phyloP scores from a whole-genome alignment of 805 yeast genomes.

The Lipomyces yamadae region DNA sequence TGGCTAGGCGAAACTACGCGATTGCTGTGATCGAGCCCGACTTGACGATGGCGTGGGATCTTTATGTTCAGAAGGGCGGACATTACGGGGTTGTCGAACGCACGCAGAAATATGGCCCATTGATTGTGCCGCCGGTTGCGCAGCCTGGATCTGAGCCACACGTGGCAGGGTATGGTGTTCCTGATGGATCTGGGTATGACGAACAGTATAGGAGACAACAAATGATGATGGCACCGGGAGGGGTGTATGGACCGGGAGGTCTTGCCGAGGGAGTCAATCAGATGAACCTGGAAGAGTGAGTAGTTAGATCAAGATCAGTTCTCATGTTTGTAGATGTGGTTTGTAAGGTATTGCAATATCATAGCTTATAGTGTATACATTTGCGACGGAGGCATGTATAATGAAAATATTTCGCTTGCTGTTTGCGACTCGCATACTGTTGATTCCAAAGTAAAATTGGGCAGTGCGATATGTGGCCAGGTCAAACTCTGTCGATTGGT shows the following conservation, averaged over 20 bases:
- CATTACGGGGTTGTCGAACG: constrained; percentile 19
- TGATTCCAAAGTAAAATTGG: too few relatives aligned
- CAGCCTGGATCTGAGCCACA: neutral
- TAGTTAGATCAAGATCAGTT: neutral
- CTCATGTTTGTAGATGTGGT: too few relatives aligned
- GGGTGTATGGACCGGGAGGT: constrained; percentile 15
- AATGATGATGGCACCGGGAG: constrained; percentile 8
- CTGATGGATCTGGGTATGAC: neutral
- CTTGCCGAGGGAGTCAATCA: constrained; percentile 8
- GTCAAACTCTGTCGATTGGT: too few relatives aligned
- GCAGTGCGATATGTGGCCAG: too few relatives aligned
- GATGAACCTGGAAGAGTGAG: neutral
- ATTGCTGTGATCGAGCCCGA: constrained; percentile 22
- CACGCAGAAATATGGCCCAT: constrained; percentile 33
- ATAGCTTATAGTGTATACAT: too few relatives aligned
- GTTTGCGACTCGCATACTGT: too few relatives aligned
- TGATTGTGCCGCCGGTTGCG: constrained; percentile 26
- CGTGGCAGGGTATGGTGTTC: neutral
- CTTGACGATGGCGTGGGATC: constrained; percentile 31
- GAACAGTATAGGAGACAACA: constrained; percentile 2
- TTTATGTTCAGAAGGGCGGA: constrained; percentile 33
- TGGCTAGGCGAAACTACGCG: constrained; percentile 34
- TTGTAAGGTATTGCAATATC: too few relatives aligned
- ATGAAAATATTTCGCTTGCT: too few relatives aligned
- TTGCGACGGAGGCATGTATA: too few relatives aligned